Evolutionary conservation across 2,329 filamentous ascomycete species (phyloP), one percentile per base, ranked within the genome.

Genomic region (Sordariomycetes sp.): DNA sequence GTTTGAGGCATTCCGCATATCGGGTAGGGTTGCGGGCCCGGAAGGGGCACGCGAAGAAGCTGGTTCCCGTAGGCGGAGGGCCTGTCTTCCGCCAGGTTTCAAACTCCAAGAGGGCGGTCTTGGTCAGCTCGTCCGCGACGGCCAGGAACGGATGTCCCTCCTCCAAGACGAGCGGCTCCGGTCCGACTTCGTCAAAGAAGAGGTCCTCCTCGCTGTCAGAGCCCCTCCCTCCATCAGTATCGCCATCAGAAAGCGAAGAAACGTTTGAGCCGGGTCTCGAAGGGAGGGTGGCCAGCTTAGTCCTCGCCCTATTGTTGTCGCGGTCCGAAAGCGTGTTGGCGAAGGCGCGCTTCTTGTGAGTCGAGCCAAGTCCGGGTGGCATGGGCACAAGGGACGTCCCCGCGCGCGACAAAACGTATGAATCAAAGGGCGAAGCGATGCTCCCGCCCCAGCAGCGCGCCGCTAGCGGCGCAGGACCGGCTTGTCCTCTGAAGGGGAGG

Each of bases 21-120:
- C 57, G 22, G 13, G 20, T 17, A 25, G 53, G 35, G 24, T 54
- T 8, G 34, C 24, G 36, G 10, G 32, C 32, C 8, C 22, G 20
- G 12, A 58, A 42, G 3, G 57, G 57, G 25, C 57, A 58, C 20
- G 57, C 52, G 2, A 58, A 52, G 34, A 15, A 51, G 10, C n/a
- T 20, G 20, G 45, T 50, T 4, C n/a, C 45, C 5, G 36, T 13
- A 24, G 45, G 20, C n/a, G 45, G 20, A 20, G 45, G 20, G 45
- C 5, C 45, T 2, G 45, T 50, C n/a, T 24, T 52, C 48, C 42
- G 50, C 55, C 55, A 56, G 28, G 15, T 36, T 5, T 48, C 7
- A 32, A 56, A 52, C 20, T 52, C 48, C 15, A 15, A 10, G 12
- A 24, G 20, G 22, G 55, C 36, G 8, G n/a, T 8, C n/a, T 52